Evolutionary conservation across 1,139 yeast species (phyloP).

Genomic region (Geotrichum phurueaensis): DNA sequence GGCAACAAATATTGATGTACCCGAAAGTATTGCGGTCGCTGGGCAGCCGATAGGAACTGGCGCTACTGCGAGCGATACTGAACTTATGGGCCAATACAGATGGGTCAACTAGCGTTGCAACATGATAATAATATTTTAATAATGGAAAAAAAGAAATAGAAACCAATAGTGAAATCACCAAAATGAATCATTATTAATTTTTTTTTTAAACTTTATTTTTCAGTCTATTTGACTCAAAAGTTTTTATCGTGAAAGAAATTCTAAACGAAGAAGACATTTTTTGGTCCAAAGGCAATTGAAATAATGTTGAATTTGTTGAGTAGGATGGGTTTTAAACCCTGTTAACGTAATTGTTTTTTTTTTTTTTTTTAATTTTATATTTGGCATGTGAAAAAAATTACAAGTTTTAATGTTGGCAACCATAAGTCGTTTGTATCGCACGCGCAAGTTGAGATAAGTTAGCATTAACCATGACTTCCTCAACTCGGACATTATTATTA

Average conservation of each 20-base stretch:
- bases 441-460: too few relatives aligned
- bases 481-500: too few relatives aligned
- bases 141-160: background rate
- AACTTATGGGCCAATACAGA: background rate
- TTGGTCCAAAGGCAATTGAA: too few relatives aligned
- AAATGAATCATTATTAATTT: background rate
- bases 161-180: background rate
- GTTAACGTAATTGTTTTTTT: background rate
- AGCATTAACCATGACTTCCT: too few relatives aligned
- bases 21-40: background rate
- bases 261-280: background rate
- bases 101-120: background rate
- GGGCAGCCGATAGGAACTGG: background rate
- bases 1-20: slow-evolving; percentile 21
- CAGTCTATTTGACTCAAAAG: too few relatives aligned
- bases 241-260: too few relatives aligned
- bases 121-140: background rate
- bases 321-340: too few relatives aligned
- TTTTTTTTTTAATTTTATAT: background rate
- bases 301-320: too few relatives aligned
- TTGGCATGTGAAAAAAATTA: too few relatives aligned
- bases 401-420: too few relatives aligned
- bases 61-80: background rate
- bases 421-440: too few relatives aligned
- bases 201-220: too few relatives aligned